Conservation (phyloP, 306 rosid genomes). For the Trichosanthes truncata region DNA sequence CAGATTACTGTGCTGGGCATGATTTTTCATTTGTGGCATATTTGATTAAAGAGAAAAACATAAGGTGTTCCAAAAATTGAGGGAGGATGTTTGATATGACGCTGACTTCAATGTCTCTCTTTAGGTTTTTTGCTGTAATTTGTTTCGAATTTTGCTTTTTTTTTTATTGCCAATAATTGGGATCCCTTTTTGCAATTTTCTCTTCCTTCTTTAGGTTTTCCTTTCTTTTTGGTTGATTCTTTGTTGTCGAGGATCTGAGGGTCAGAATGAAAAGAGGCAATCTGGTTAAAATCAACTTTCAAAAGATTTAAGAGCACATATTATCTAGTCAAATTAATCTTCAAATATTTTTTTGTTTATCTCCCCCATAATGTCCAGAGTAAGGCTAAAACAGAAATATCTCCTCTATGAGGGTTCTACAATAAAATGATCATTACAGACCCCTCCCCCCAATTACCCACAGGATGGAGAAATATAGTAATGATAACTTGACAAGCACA, state of each 20-base stretch:
- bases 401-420: neutral
- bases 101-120: neutral
- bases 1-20: neutral
- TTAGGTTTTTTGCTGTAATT: neutral
- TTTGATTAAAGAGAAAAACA: neutral
- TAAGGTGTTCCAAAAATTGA: neutral
- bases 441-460: neutral
- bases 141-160: neutral
- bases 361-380: neutral
- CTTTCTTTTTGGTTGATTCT: neutral
- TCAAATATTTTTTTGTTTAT: neutral
- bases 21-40: neutral
- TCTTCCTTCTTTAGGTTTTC: neutral
- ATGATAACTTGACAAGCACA: slow-evolving; percentile 23
- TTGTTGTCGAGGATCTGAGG: neutral
- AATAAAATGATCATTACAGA: neutral
- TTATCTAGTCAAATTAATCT: neutral
- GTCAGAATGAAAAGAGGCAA: neutral
- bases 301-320: neutral
- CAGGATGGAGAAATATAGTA: neutral
- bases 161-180: neutral
- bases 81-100: neutral
- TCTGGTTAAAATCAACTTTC: neutral
- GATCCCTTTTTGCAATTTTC: neutral
- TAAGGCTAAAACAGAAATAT: neutral